A percentile compares a stretch with the other conserved stretches of the same genome.
Evolutionary conservation across 2,329 filamentous ascomycete species (phyloP).

Genomic region (Fusarium sp.): DNA sequence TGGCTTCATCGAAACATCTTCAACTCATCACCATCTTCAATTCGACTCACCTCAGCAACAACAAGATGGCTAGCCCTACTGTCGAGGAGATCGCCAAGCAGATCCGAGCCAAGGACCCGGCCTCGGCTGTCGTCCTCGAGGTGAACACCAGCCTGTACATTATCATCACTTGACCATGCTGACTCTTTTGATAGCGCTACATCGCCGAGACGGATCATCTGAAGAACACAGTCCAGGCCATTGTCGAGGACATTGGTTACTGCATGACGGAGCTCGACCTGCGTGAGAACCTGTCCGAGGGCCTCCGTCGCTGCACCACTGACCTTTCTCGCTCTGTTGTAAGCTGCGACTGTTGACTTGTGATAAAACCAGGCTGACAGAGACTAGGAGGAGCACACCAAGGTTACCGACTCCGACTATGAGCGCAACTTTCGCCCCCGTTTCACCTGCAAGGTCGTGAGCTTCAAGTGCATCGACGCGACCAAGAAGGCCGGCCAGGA

Average conservation of each 20-base stretch:
- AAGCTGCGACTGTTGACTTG: background rate
- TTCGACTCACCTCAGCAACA: background rate
- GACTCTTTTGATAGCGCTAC: slow-evolving; percentile 16
- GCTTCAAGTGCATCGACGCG: slow-evolving; percentile 2
- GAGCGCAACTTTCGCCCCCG: slow-evolving; percentile 23
- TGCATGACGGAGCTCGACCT: slow-evolving; percentile 22
- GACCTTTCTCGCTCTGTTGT: slow-evolving; percentile 23
- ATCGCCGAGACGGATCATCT: slow-evolving; percentile 24
- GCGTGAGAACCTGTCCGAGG: background rate
- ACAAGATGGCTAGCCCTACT: background rate
- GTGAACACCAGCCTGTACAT: background rate
- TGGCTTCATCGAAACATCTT: background rate
- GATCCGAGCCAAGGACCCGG: slow-evolving; percentile 4
- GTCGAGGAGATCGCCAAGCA: slow-evolving; percentile 17
- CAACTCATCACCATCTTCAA: slow-evolving; percentile 5
- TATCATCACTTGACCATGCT: background rate
- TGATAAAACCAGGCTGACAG: background rate
- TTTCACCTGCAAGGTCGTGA: slow-evolving; percentile 20
- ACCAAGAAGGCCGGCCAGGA: background rate
- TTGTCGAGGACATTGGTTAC: slow-evolving; percentile 28
- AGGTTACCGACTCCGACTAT: slow-evolving; percentile 7
- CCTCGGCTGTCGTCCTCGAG: slow-evolving; percentile 4
- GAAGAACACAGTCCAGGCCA: slow-evolving; percentile 28
- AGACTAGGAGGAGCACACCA: slow-evolving; percentile 25
- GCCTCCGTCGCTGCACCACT: slow-evolving; percentile 21